Evolutionary conservation across 257 asterid genomes (phyloP), one percentile per base, ranked within the genome.

Genomic region (Jasminum sambac): DNA sequence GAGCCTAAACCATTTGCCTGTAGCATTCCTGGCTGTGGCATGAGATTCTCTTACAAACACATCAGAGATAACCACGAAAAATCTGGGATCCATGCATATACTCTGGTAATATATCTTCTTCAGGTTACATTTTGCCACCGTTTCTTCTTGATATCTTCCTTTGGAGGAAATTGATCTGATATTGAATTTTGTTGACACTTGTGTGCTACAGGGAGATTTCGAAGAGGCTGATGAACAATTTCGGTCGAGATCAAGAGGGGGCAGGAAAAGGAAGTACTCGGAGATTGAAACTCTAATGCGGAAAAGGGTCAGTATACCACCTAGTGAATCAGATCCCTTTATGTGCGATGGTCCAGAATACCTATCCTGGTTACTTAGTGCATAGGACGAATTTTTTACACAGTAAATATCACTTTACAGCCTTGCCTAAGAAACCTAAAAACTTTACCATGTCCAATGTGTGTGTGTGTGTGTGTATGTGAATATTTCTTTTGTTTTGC

Each of bases 31-130:
- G 88, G 88, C 3, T 94, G 99, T 86, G 63, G 83, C 65, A 77
- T 71, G 96, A 84, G 60, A 70, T 94, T 91, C 57, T 68, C 97
- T 12, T 94, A 80, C 86, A 94, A 91, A 74, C 99, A 94, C 5
- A 97, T 89, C 62, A 83, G 97, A 80, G 89, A 94, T 79, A 87
- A 81, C 14, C 99, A 94, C 41, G 99, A 94, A 74, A 82, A 76
- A 63, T 85, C 97, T 0, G 91, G 90, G 19, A 68, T 82, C 83
- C 99, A 94, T 72, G 66, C 77, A 34, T 88, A 77, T 73, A 85
- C 88, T 11, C 79, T 5, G 23, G 59, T 50, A 50, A 50, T 6
- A 50, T 6, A 16, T 50, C 16, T 44, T 44, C 52, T 17, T 43
- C 50, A 2, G 16, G 12, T 12, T 12, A 43, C 16, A 43, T 16